These are phyloP conservation scores for Paraglomus brasilianum DNA, from an alignment of 192 early-diverging fungal genomes.

Conservation along the genomic window DNA sequence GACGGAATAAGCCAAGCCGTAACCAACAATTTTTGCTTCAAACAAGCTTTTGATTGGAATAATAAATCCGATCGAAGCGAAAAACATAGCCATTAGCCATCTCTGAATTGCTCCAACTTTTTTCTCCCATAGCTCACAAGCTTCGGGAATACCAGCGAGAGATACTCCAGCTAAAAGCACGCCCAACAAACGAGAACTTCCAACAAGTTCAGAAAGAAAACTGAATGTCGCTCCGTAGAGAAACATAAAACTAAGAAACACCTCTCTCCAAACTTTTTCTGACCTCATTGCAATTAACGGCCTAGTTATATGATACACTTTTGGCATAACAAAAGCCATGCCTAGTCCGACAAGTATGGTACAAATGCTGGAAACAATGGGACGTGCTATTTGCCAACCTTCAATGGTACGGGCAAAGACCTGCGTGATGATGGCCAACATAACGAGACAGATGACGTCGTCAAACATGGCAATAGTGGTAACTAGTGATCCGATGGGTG, in stretches of 20 bases:
- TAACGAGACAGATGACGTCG: constrained; percentile 33
- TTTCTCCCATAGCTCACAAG: constrained; percentile 5
- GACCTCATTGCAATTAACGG: no score
- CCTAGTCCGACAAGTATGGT: no score
- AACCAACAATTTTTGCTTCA: constrained; percentile 32
- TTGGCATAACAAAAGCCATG: no score
- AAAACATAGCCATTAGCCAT: constrained; percentile 35
- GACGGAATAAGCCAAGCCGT: constrained; percentile 35
- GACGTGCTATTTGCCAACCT: no score
- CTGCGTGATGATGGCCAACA: no score
- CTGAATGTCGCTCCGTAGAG: constrained; percentile 30
- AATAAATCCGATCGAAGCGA: constrained; percentile 37
- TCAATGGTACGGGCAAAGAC: no score
- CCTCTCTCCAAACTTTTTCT: no score
- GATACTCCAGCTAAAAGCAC: constrained; percentile 38
- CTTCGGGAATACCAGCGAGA: constrained; percentile 27
- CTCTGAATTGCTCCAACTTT: constrained; percentile 29
- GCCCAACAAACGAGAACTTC: constrained; percentile 38
- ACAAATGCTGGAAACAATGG: constrained; percentile 33
- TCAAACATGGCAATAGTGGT: constrained; percentile 40
- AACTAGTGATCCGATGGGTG: constrained; percentile 29
- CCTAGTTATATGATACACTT: no score
- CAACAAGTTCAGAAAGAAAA: constrained; percentile 37
- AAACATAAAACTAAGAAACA: constrained; percentile 33
- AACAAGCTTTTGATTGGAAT: constrained; percentile 35